phyloP scores from a whole-genome alignment of 208 protist genomes.

The Leishmania tropica region DNA sequence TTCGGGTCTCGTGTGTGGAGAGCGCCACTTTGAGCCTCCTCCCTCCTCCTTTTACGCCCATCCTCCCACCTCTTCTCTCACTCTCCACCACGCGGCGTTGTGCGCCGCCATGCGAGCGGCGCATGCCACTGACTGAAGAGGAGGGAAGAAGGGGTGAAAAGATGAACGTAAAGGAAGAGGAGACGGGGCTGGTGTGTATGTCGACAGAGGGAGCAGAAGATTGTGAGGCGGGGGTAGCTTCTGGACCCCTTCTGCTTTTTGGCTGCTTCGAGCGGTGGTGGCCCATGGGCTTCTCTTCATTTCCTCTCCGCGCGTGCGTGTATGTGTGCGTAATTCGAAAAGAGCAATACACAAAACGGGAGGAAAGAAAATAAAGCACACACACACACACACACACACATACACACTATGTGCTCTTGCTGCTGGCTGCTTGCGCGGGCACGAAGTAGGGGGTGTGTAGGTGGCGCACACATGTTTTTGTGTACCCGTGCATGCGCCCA shows the following conservation, averaged over 20 bases:
- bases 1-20: too few relatives aligned
- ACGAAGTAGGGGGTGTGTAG: neutral
- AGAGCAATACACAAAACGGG: neutral
- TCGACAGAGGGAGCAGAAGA: too few relatives aligned
- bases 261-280: too few relatives aligned
- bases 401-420: neutral
- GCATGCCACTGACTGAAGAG: neutral
- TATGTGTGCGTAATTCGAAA: neutral
- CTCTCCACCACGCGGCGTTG: neutral
- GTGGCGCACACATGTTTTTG: neutral
- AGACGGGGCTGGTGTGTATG: neutral
- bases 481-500: neutral
- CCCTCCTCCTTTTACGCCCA: neutral
- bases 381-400: slow-evolving; percentile 3
- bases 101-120: too few relatives aligned
- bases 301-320: too few relatives aligned
- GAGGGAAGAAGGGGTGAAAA: neutral
- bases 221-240: too few relatives aligned
- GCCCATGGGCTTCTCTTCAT: too few relatives aligned
- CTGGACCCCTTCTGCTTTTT: too few relatives aligned
- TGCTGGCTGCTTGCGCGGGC: neutral
- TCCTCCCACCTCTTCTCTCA: neutral
- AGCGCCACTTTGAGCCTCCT: too few relatives aligned
- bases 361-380: slow-evolving; percentile 1
- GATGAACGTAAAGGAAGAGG: neutral